Evolutionary conservation across 345 rosid genomes (phyloP).

Genomic region (Syzygium jambos): DNA sequence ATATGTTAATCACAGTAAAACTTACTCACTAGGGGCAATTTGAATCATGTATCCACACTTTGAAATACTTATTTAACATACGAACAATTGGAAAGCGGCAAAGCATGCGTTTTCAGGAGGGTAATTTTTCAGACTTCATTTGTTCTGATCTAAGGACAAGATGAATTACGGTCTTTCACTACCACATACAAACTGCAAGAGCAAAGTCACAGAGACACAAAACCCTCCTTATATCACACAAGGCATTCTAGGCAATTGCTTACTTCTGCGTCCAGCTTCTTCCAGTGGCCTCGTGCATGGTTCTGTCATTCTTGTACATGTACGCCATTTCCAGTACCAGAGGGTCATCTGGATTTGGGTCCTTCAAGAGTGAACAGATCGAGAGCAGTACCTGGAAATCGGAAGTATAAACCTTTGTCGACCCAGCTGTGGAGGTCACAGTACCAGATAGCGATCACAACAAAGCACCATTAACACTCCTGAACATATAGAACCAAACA

Average conservation of each 20-base stretch:
- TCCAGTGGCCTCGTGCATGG: slow-evolving; percentile 56
- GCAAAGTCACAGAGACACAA: slow-evolving; percentile 14
- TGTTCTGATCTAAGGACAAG: neutral
- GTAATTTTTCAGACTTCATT: neutral
- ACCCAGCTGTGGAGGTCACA: neutral
- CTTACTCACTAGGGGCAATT: too few species aligned
- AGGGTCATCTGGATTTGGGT: slow-evolving; percentile 67
- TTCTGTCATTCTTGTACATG: slow-evolving; percentile 59
- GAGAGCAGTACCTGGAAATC: slow-evolving; percentile 45
- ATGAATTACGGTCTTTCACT: neutral
- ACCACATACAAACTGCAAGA: slow-evolving; percentile 4
- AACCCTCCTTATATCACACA: slow-evolving; percentile 21
- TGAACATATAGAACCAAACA: neutral
- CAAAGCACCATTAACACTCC: neutral
- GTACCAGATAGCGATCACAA: neutral
- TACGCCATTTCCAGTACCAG: slow-evolving; percentile 55
- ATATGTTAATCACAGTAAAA: too few species aligned
- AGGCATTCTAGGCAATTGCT: slow-evolving; percentile 26
- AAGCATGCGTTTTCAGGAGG: neutral
- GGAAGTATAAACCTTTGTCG: neutral
- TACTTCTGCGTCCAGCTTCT: slow-evolving; percentile 78
- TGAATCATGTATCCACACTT: too few species aligned
- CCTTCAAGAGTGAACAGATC: slow-evolving; percentile 52
- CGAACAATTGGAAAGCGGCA: neutral
- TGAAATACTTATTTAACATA: neutral